Conservation (phyloP, 2,329 filamentous ascomycete species). For the Amauroascus niger region DNA sequence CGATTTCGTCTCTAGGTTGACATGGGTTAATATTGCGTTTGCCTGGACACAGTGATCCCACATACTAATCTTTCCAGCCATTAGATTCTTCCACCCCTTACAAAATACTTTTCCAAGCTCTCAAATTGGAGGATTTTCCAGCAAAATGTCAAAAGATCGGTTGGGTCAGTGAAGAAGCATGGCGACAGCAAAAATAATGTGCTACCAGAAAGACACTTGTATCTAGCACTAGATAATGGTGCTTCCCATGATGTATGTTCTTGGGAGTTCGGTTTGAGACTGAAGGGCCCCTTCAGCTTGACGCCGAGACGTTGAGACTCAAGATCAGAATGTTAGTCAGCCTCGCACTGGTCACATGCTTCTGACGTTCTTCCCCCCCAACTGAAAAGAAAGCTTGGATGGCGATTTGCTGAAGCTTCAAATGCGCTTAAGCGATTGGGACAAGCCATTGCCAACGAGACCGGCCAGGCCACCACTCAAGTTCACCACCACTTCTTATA, state of each 20-base stretch:
- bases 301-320: not conserved
- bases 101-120: not conserved
- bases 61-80: slow-evolving; percentile 4
- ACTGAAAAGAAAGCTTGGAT: not conserved
- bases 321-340: not conserved
- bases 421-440: not conserved
- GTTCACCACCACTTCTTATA: not conserved
- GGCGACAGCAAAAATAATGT: not conserved
- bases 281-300: not conserved
- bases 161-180: not conserved
- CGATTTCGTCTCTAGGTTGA: not conserved
- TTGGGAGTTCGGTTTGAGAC: too few species aligned
- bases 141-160: not conserved
- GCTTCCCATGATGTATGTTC: not conserved
- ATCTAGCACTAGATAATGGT: not conserved
- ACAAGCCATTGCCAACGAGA: not conserved
- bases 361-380: not conserved
- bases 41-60: not conserved
- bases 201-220: not conserved
- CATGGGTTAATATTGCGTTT: not conserved
- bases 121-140: not conserved
- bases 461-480: not conserved
- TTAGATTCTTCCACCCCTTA: not conserved
- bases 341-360: slow-evolving; percentile 1
- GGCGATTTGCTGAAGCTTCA: slow-evolving; percentile 8